Base-by-base conservation (phyloP, 2,329 filamentous ascomycete species). In the Calonectria hongkongensis region DNA sequence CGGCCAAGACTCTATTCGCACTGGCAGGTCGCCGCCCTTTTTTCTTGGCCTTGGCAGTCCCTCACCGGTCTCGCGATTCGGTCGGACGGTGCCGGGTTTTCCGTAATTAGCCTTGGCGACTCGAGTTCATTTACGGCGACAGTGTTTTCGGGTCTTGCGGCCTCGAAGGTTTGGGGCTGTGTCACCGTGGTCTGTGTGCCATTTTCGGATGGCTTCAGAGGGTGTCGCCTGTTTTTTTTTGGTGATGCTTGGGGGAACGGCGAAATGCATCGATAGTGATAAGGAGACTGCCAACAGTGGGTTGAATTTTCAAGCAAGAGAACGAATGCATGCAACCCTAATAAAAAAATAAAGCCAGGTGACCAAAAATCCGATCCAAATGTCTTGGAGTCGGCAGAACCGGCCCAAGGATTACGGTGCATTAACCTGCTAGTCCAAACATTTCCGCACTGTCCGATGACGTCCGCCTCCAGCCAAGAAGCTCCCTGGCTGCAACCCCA, bases 401-500 rank as follows among this genome's bases (percentile, higher is more conserved):
- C 54, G 54, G 54, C n/a, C 54, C 54, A 58, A 27, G 33, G 21
- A 27, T 60, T 60, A 60, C 54, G 54, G 54, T 60, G 54, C 54
- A 60, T 60, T 60, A 60, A 60, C 36, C 54, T 9, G 1, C 21
- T 12, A 16, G 54, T n/a, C 54, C 21, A n/a, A 25, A 60, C 54
- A 21, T 60, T 60, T 39, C 54, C 54, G 54, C 36, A 39, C 47
- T 62, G 33, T 48, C 63, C 66, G 69, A 72, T 73, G 71, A 73
- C 71, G 71, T 71, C 63, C 47, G 28, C 58, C 60, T 68, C 75
- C 70, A 73, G 70, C 74, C 72, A 68, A 68, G 68, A 60, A 78
- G 73, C 72, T 75, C 58, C 66, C 73, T 66, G 28, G 56, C 64
- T 43, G 67, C 56, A 75, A 72, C 76, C 76, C 76, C 76, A 73